A percentile compares a stretch with the other conserved stretches of the same genome.
phyloP scores from a whole-genome alignment of 257 asterid species.

The Nicotiana tomentosiformis region DNA sequence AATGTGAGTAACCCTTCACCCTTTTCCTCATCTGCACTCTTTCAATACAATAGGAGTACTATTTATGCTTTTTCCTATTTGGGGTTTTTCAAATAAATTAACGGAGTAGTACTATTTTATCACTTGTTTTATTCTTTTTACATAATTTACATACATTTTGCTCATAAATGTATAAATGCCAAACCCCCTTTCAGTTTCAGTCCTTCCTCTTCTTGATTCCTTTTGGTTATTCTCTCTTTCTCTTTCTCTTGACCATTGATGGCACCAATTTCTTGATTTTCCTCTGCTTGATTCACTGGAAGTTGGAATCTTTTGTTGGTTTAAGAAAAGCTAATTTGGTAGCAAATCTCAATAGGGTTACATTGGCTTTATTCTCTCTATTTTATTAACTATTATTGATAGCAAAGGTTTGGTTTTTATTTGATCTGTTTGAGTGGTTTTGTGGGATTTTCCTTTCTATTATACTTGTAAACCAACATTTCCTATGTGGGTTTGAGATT shows the following conservation, averaged over 20 bases:
- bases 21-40: slow-evolving; percentile 31
- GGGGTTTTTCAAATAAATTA: neutral
- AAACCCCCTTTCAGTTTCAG: slow-evolving; percentile 17
- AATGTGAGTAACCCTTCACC: slow-evolving; percentile 31
- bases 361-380: neutral
- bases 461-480: neutral
- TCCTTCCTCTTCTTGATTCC: slow-evolving; percentile 16
- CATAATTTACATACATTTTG: neutral
- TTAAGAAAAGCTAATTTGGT: slow-evolving; percentile 11
- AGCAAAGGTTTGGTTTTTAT: neutral
- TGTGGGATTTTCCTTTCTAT: neutral
- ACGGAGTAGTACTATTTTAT: neutral
- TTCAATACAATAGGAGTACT: slow-evolving; percentile 1
- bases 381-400: neutral
- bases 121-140: slow-evolving; percentile 8
- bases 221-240: slow-evolving; percentile 4
- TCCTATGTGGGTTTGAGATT: neutral
- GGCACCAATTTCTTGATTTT: slow-evolving; percentile 11
- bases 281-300: slow-evolving; percentile 12
- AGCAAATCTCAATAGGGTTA: slow-evolving; percentile 17
- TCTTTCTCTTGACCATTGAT: slow-evolving; percentile 12
- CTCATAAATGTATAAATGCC: slow-evolving; percentile 5
- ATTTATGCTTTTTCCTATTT: slow-evolving; percentile 1
- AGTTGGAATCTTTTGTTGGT: neutral
- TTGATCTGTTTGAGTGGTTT: slow-evolving; percentile 14